Percentiles rank a stretch among this genome's conserved stretches.
phyloP scores from a whole-genome alignment of 1,284 basidiomycete genomes.

The Austroboletus niveus region DNA sequence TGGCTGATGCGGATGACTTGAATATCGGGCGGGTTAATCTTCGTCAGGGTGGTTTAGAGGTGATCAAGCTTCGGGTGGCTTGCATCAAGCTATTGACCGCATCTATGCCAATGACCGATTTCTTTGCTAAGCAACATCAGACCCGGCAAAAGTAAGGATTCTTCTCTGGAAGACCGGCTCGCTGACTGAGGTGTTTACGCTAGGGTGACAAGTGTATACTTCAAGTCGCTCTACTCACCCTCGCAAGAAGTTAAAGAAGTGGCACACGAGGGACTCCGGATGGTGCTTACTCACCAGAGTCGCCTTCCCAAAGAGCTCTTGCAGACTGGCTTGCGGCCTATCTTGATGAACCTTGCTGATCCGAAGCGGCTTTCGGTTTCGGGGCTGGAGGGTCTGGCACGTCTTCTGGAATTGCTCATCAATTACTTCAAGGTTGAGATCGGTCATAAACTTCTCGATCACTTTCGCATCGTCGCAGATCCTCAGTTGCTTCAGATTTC shows the following conservation, averaged over 20 bases:
- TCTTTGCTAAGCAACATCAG: conserved; percentile 79
- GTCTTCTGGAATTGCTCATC: conserved; percentile 92
- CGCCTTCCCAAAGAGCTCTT: conserved; percentile 95
- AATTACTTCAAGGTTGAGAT: conserved; percentile 99
- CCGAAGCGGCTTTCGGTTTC: conserved; percentile 93
- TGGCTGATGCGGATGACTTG: conserved; percentile 94
- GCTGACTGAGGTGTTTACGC: conserved; percentile 9
- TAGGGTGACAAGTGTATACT: conserved; percentile 94
- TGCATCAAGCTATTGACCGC: conserved; percentile 93
- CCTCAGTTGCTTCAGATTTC: conserved; percentile 81
- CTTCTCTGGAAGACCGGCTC: neutral
- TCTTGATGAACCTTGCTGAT: conserved; percentile 97
- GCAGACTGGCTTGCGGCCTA: conserved; percentile 93
- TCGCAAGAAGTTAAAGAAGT: conserved; percentile 95
- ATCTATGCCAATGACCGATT: conserved; percentile 93
- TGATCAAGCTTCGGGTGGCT: conserved; percentile 91
- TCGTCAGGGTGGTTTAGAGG: conserved; percentile 81
- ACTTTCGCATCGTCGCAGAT: conserved; percentile 89
- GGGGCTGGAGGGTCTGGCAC: conserved; percentile 92
- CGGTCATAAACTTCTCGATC: conserved; percentile 94
- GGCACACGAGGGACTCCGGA: conserved; percentile 90
- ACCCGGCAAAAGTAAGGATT: conserved; percentile 76
- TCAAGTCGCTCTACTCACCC: conserved; percentile 96
- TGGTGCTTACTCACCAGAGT: conserved; percentile 87
- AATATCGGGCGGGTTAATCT: conserved; percentile 74